phyloP scores from a whole-genome alignment of 345 rosid genomes.

The Brassica cretica region DNA sequence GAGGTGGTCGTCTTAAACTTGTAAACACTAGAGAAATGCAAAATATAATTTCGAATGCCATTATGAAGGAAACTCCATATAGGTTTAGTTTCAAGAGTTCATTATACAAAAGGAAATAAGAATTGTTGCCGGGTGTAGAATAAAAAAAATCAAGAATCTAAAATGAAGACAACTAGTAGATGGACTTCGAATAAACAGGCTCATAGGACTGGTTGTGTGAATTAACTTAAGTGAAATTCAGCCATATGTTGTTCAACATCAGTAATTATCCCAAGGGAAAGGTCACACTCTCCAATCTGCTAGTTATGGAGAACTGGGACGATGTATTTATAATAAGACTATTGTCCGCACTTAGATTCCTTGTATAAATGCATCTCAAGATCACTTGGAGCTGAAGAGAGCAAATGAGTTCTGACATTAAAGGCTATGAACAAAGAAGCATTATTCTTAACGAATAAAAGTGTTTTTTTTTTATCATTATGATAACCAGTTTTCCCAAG shows the following conservation, averaged over 20 bases:
- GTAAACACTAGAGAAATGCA: too few relatives aligned
- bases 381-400: neutral
- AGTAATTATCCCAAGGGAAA: neutral
- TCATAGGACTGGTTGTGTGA: neutral
- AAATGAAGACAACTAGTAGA: neutral
- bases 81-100: neutral
- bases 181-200: neutral
- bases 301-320: neutral
- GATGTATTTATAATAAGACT: neutral
- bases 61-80: neutral
- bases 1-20: too few relatives aligned
- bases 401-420: neutral
- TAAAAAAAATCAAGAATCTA: neutral
- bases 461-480: neutral
- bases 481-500: conserved; percentile 24
- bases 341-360: neutral
- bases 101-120: neutral
- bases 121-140: neutral
- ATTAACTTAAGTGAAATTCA: neutral
- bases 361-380: neutral
- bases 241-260: neutral
- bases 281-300: neutral
- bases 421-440: neutral
- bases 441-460: conserved; percentile 11
- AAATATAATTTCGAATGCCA: too few relatives aligned